Conservation (phyloP, 441 rosid species). For the Corymbia calophylla region DNA sequence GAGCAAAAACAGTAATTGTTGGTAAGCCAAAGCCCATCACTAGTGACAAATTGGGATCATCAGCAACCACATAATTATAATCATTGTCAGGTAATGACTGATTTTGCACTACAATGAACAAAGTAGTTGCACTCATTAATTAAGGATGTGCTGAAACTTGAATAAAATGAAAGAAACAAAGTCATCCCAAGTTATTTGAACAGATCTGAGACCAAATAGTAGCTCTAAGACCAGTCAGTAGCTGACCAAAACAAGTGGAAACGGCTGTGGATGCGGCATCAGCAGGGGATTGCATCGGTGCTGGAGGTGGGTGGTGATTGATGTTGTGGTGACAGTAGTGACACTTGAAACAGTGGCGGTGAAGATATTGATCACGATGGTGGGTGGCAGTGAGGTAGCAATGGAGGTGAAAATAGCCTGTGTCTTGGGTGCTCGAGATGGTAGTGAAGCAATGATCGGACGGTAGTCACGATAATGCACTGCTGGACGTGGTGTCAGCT, state of each 20-base stretch:
- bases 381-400: neutral
- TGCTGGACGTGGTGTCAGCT: neutral
- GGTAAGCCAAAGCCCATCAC: neutral
- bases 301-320: neutral
- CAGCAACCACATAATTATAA: neutral
- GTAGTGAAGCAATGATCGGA: neutral
- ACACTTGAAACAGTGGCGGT: neutral
- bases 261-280: neutral
- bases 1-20: fast-evolving
- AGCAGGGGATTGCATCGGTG: neutral
- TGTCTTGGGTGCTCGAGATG: neutral
- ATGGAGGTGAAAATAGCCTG: neutral
- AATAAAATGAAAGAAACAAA: neutral
- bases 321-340: neutral
- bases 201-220: neutral
- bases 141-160: neutral
- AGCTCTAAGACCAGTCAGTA: neutral
- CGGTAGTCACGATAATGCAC: neutral
- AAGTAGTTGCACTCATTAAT: neutral
- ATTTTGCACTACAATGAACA: neutral
- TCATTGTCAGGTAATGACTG: neutral
- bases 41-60: neutral
- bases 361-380: neutral
- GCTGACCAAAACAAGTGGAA: neutral
- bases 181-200: neutral